Evolutionary conservation across 176 grass and related monocot genomes (phyloP).

Genomic region (Zizania latifolia): DNA sequence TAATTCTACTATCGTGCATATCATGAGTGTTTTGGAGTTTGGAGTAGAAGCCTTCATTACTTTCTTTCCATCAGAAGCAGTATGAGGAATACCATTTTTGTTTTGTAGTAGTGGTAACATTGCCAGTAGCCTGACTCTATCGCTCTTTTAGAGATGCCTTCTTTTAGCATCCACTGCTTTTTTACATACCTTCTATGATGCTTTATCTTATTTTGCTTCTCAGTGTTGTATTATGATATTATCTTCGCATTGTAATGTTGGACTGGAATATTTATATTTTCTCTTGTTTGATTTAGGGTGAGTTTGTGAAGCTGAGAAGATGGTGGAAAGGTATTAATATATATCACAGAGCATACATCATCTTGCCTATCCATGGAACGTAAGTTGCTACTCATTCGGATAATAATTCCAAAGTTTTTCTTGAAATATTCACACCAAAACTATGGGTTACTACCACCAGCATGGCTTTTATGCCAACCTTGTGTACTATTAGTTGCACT

Average conservation of each 20-base stretch:
- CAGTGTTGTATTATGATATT: slow-evolving; percentile 12
- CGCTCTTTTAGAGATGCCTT: neutral
- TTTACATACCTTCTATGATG: neutral
- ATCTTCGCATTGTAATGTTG: slow-evolving; percentile 9
- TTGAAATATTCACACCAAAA: neutral
- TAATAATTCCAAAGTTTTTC: slow-evolving; percentile 2
- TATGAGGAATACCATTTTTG: neutral
- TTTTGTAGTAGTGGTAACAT: neutral
- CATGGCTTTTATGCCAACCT: neutral
- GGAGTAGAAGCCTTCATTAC: neutral
- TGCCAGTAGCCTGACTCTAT: neutral
- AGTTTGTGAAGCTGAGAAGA: slow-evolving; percentile 76
- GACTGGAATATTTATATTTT: slow-evolving; percentile 1
- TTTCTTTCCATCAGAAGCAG: neutral
- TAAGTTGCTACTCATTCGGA: slow-evolving; percentile 45
- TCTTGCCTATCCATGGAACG: slow-evolving; percentile 81
- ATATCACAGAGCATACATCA: slow-evolving; percentile 76
- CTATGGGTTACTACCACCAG: neutral
- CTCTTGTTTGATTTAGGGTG: slow-evolving; percentile 28
- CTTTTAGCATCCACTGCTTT: neutral
- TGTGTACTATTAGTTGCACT: neutral
- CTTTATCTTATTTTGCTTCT: slow-evolving; percentile 6
- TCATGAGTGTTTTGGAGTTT: neutral
- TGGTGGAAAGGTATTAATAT: slow-evolving; percentile 98
- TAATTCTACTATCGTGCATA: slow-evolving; percentile 21